Conservation (phyloP, 441 rosid genomes). For the Euphorbia celastroides region DNA sequence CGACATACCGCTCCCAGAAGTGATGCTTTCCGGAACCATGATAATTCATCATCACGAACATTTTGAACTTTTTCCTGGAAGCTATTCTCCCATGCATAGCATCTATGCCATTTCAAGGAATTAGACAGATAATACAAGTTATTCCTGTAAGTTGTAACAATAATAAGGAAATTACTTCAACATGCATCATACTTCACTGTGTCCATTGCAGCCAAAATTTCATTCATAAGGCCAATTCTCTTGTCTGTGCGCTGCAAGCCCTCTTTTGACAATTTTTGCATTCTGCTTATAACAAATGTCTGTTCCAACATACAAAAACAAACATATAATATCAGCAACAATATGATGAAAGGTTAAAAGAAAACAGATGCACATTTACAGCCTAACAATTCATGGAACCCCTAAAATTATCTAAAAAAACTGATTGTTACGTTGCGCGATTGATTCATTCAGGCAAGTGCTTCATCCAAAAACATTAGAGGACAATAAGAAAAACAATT, state of each 20-base stretch:
- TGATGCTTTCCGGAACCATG: conserved; percentile 94
- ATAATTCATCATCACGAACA: conserved; percentile 76
- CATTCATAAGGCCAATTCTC: conserved; percentile 99
- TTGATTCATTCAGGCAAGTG: conserved; percentile 5
- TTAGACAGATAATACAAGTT: conserved; percentile 17
- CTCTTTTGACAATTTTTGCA: conserved; percentile 89
- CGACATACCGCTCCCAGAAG: conserved; percentile 78
- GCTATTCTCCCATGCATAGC: conserved; percentile 99
- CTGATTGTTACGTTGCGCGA: neutral
- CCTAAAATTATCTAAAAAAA: neutral
- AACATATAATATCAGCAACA: neutral
- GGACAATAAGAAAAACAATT: neutral
- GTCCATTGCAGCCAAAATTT: conserved; percentile 98
- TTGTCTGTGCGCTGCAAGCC: conserved; percentile 98
- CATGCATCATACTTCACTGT: conserved; percentile 76
- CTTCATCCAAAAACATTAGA: neutral
- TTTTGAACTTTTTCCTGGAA: conserved; percentile 87
- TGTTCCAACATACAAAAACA: conserved; percentile 27
- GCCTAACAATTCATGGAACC: conserved; percentile 1
- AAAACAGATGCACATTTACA: neutral
- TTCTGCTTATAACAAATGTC: conserved; percentile 90
- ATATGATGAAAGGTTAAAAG: neutral
- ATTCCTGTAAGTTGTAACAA: neutral
- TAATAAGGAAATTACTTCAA: conserved; percentile 10
- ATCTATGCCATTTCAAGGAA: conserved; percentile 45